Base-by-base conservation (phyloP, 2,329 filamentous ascomycete species). In the Aquanectria penicillioides region DNA sequence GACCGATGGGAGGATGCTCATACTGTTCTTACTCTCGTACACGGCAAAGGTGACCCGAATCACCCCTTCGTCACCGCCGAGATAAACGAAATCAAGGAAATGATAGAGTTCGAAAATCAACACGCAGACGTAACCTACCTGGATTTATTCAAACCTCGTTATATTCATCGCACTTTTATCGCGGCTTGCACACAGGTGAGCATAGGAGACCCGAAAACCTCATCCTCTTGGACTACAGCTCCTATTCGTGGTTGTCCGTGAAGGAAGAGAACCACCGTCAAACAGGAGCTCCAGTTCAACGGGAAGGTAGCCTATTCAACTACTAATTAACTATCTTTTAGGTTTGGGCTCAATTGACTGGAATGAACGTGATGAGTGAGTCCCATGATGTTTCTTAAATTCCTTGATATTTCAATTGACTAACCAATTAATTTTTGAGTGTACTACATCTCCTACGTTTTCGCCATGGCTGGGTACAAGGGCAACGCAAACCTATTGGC, bases 121-220 rank as follows among this genome's bases (percentile, higher is more conserved):
- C 90, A 92, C 71, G 79, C 86, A 12, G 83, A 93, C 63, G 89
- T 91, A 17, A 86, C 85, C 8, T 92, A 91, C 71, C 65, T 88
- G 2, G 90, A 94, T 70, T 83, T 95, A 1, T 84, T 95, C 76
- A 85, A 83, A 65, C 90, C 90, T 86, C 31, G 89, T 87, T 79
- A 85, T 71, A 77, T 84, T 71, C 79, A 80, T 67, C 77, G 84
- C 4, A 86, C 83, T 1, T 34, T 83, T 3, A 83, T 80, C 46
- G 83, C 80, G 4, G 73, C 83, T n/a, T n/a, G n/a, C n/a, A n/a
- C n/a, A n/a, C n/a, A n/a, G n/a, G n/a, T n/a, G n/a, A n/a, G n/a
- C n/a, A n/a, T n/a, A n/a, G n/a, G n/a, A n/a, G n/a, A n/a, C n/a
- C n/a, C n/a, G n/a, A n/a, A n/a, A n/a, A n/a, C n/a, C n/a, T n/a